Evolutionary conservation across 345 rosid species (phyloP).

Genomic region (Citrus inodora): DNA sequence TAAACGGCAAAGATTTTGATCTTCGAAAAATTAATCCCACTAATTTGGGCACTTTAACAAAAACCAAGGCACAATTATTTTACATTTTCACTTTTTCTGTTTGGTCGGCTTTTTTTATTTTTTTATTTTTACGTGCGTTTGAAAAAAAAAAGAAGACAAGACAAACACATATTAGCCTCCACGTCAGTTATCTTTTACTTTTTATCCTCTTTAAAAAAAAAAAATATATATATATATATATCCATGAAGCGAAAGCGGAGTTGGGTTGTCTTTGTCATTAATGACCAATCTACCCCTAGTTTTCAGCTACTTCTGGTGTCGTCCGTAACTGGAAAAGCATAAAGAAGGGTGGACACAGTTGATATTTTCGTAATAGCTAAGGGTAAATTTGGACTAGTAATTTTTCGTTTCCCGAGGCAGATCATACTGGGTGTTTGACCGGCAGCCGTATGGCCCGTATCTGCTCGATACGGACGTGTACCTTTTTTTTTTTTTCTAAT

Average conservation of each 20-base stretch:
- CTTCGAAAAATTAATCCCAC: not conserved
- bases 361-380: not conserved
- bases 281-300: not conserved
- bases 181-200: not conserved
- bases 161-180: not conserved
- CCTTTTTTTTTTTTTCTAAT: too few relatives aligned
- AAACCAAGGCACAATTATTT: slow-evolving; percentile 37
- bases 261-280: not conserved
- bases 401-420: too few relatives aligned
- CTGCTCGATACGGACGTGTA: not conserved
- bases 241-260: not conserved
- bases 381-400: not conserved
- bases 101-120: slow-evolving; percentile 1
- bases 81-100: not conserved
- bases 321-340: not conserved
- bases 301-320: not conserved
- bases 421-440: too few relatives aligned
- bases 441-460: not conserved
- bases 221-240: not conserved
- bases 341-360: not conserved
- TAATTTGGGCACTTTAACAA: slow-evolving; percentile 15
- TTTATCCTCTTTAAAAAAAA: too few relatives aligned
- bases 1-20: not conserved
- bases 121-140: not conserved
- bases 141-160: not conserved